Evolutionary conservation across 331 rosid species (phyloP), one percentile per base, ranked within the genome.

Genomic region (Telfairia occidentalis): DNA sequence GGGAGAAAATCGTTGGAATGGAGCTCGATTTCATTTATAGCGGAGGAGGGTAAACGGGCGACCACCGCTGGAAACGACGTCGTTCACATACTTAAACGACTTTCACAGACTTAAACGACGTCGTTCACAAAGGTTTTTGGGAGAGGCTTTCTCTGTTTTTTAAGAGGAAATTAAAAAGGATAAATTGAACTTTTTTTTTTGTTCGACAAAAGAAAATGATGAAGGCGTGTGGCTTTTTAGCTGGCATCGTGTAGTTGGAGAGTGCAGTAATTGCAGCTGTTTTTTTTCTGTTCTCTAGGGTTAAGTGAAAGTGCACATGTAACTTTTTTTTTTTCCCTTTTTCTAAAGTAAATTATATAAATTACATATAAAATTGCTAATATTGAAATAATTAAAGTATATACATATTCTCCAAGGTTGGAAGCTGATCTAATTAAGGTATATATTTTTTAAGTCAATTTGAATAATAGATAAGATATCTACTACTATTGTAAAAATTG

Each of bases 151-250:
- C 9, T 19, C 1, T 55, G 7, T 0, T 7, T 2, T 23, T 58
- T 57, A 28, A 16, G 0, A 1, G 32, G 3, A 64, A 35, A n/a
- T 34, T n/a, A 19, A 64, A 64, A 35, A 9, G 1, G 0, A 4
- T 19, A 64, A 9, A 10, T 4, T 10, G 8, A 5, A 9, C 34
- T 29, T 59, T 28, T 43, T 11, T 42, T 15, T 15, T 1, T 42
- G 5, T 64, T 65, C 74, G 74, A 69, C 73, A 66, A 66, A 66
- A 26, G 52, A 40, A 69, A 69, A 69, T 66, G 73, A 42, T 67
- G 74, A 67, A 42, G 74, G 74, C 37, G 55, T 43, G 74, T 43
- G 7, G 54, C 74, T 67, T 67, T 67, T 67, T 13, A 69, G 74
- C 74, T 69, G 74, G 55, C 74, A 7, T 43, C 7, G 23, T 42